Evolutionary conservation across 352 stramenopile species (phyloP).

Genomic region (Phytophthora pinifolia): DNA sequence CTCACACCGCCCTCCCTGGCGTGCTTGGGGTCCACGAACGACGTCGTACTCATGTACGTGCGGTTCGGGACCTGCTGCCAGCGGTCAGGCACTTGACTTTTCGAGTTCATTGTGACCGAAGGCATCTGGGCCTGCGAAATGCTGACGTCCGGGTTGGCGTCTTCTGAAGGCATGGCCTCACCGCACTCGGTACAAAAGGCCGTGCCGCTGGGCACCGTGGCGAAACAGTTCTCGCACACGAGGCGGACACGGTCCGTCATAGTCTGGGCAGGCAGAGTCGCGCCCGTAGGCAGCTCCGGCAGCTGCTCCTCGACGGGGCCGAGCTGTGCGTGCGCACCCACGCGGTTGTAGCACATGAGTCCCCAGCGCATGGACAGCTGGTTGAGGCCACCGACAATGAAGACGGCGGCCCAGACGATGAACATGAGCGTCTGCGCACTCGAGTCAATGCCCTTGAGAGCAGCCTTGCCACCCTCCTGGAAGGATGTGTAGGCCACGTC

Average conservation of each 20-base stretch:
- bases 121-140: conserved; percentile 89
- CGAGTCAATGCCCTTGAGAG: conserved; percentile 50
- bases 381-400: conserved; percentile 67
- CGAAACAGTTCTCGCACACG: conserved; percentile 90
- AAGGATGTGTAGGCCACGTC: conserved; percentile 68
- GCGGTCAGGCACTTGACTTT: conserved; percentile 73
- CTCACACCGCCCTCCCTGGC: conserved; percentile 65
- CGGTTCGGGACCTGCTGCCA: conserved; percentile 86
- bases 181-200: conserved; percentile 90
- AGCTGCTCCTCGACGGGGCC: conserved; percentile 67
- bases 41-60: conserved; percentile 85
- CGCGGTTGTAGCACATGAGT: conserved; percentile 89
- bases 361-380: conserved; percentile 87
- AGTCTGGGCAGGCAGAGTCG: conserved; percentile 56
- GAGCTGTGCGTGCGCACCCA: conserved; percentile 69
- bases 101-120: conserved; percentile 78
- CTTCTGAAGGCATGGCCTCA: conserved; percentile 80
- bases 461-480: conserved; percentile 53
- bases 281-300: conserved; percentile 72
- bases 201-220: conserved; percentile 76
- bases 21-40: conserved; percentile 87
- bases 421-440: conserved; percentile 76
- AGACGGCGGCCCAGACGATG: conserved; percentile 68
- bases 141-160: conserved; percentile 73
- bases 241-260: conserved; percentile 70